Base-by-base conservation (phyloP, 2,329 filamentous ascomycete genomes). In the Pseudocercospora macadamiae region DNA sequence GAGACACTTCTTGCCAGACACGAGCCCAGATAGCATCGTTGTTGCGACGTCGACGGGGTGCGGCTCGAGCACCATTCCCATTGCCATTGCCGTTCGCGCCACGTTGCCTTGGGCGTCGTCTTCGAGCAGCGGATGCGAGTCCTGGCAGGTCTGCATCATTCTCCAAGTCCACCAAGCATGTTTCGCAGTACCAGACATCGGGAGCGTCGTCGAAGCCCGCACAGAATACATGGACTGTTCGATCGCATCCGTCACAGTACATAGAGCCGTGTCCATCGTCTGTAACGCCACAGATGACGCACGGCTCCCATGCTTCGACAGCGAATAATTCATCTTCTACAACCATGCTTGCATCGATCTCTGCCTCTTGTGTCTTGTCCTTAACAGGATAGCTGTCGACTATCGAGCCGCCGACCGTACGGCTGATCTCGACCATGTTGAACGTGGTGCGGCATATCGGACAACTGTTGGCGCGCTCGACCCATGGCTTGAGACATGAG, bases 391-490 rank as follows among this genome's bases (percentile, higher is more conserved):
- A 88, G 18, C 83, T 84, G 23, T 84, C 85, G 30, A 82, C 68
- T 7, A 84, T 79, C 2, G 80, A 75, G 4, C 84, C 86, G 81
- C 91, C 89, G 70, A 92, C 78, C 66, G 83, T 86, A 71, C 89
- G 86, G 75, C 89, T 89, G 62, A 99, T 87, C 73, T 95, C 87
- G 66, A 99, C 93, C 68, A 89, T 79, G 76, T 97, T 93, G 80
- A 99, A 97, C 64, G 84, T 86, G 69, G 91, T 89, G 67, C 95
- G 90, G 77, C 95, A 99, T 75, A 99, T 96, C 45, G 95, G 95
- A 76, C 95, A 99, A 73, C 93, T 97, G 77, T 97, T 99, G 64
- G 95, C 93, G 75, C 96, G 89, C 77, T 96, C 91, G 45, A 93
- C 91, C 95, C 95, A 99, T 67, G 92, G 91, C 68, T 89, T 89